These are phyloP conservation scores for Passiflora organensis DNA, from an alignment of 345 rosid genomes.

Conservation along the genomic window DNA sequence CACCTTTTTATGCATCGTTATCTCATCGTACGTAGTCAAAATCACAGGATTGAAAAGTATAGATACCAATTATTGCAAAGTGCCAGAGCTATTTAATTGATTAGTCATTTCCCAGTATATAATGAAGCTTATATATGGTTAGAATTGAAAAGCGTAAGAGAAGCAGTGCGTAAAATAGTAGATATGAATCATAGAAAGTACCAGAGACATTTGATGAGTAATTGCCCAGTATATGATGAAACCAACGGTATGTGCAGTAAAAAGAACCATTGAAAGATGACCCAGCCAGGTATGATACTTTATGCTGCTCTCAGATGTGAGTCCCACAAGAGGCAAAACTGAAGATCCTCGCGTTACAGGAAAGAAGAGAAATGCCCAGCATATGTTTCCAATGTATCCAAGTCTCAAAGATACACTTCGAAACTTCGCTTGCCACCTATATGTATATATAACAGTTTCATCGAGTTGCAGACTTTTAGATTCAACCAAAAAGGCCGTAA, in stretches of 20 bases:
- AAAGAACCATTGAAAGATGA: slow-evolving; percentile 44
- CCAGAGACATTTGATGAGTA: slow-evolving; percentile 38
- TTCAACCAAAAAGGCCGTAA: not conserved
- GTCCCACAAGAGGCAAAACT: slow-evolving; percentile 48
- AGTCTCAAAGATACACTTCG: slow-evolving; percentile 45
- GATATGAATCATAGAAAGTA: slow-evolving; percentile 6
- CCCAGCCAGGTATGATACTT: slow-evolving; percentile 76
- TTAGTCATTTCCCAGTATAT: not conserved
- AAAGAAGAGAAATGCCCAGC: slow-evolving; percentile 71
- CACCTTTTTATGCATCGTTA: too few species aligned
- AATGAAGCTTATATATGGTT: not conserved
- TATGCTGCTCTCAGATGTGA: slow-evolving; percentile 62
- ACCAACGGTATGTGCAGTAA: slow-evolving; percentile 39
- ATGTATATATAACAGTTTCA: not conserved
- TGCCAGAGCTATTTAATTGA: not conserved
- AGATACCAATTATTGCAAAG: not conserved
- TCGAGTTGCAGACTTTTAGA: not conserved
- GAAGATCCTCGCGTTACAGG: slow-evolving; percentile 65
- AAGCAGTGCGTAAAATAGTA: not conserved
- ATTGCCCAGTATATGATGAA: slow-evolving; percentile 55
- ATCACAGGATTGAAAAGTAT: too few species aligned
- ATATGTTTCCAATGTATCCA: slow-evolving; percentile 52
- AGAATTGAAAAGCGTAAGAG: not conserved
- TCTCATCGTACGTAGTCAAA: too few species aligned
- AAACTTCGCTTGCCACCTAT: slow-evolving; percentile 56